Evolutionary conservation across 2,329 filamentous ascomycete genomes (phyloP).

Genomic region (Fusarium pseudoanthophilum): DNA sequence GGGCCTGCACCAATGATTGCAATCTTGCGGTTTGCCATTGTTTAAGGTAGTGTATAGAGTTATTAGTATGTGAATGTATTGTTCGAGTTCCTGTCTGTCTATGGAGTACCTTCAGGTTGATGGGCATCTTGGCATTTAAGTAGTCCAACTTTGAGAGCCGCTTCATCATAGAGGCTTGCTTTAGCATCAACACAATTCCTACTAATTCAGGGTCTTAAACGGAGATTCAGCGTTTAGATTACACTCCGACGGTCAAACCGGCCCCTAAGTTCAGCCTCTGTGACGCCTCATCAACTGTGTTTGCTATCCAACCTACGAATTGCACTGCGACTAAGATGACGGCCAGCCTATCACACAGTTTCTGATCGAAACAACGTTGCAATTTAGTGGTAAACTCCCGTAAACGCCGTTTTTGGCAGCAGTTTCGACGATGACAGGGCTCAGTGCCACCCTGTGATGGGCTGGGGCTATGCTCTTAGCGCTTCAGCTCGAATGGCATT

Average conservation of each 20-base stretch:
- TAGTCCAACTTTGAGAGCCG: background rate
- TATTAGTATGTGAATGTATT: background rate
- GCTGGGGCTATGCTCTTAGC: background rate
- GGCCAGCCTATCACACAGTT: background rate
- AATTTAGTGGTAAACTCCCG: background rate
- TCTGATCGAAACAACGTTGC: constrained; percentile 12
- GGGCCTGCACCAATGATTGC: constrained; percentile 46
- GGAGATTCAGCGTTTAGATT: constrained; percentile 8
- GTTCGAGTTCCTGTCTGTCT: background rate
- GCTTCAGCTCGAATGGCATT: constrained; percentile 6
- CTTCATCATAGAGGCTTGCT: background rate
- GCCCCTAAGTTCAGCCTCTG: constrained; percentile 20
- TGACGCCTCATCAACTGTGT: constrained; percentile 4
- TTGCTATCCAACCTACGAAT: background rate
- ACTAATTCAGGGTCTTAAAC: constrained; percentile 1
- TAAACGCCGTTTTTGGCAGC: background rate
- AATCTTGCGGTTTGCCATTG: constrained; percentile 40
- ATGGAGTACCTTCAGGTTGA: background rate
- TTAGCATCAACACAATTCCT: background rate
- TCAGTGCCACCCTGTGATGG: constrained; percentile 2
- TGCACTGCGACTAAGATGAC: background rate
- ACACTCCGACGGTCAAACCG: constrained; percentile 25
- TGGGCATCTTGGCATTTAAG: constrained; percentile 12
- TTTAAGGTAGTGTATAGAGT: background rate
- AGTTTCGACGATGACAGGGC: background rate